phyloP scores from a whole-genome alignment of 345 rosid genomes.

The Hibiscus mutabilis region DNA sequence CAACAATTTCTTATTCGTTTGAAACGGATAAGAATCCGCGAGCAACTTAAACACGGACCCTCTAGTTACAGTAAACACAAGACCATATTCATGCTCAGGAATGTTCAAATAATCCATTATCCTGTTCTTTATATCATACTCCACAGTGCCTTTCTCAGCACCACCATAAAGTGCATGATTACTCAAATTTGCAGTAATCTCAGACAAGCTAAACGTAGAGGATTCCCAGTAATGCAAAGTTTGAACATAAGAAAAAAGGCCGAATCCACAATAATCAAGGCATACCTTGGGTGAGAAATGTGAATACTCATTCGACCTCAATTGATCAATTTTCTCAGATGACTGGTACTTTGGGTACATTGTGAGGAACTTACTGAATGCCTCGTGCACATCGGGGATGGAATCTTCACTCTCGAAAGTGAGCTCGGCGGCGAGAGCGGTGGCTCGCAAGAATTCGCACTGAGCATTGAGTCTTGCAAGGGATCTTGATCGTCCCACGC shows the following conservation, averaged over 20 bases:
- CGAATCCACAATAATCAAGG: slow-evolving; percentile 97
- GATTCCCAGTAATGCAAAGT: slow-evolving; percentile 94
- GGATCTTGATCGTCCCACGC: slow-evolving; percentile 83
- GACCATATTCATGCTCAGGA: slow-evolving; percentile 94
- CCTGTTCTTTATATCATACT: slow-evolving; percentile 80
- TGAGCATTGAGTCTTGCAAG: slow-evolving; percentile 93
- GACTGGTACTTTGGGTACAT: slow-evolving; percentile 90
- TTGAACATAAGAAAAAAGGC: slow-evolving; percentile 86
- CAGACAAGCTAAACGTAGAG: slow-evolving; percentile 91
- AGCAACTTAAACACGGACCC: slow-evolving; percentile 93
- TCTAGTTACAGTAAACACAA: slow-evolving; percentile 95
- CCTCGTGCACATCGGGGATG: slow-evolving; percentile 57
- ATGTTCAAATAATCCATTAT: slow-evolving; percentile 97
- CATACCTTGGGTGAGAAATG: slow-evolving; percentile 92
- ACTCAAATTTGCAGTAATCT: slow-evolving; percentile 88
- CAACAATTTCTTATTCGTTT: slow-evolving; percentile 82
- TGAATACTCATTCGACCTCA: slow-evolving; percentile 67
- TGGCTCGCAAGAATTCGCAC: slow-evolving; percentile 82
- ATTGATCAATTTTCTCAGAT: slow-evolving; percentile 76
- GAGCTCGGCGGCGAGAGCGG: slow-evolving; percentile 76
- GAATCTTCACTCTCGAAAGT: slow-evolving; percentile 64
- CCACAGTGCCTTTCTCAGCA: slow-evolving; percentile 83
- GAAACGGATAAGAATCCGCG: slow-evolving; percentile 93
- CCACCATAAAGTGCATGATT: slow-evolving; percentile 93
- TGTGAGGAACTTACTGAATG: slow-evolving; percentile 56